Conservation (phyloP, 192 early-diverging fungal genomes). For the Dissophora globulifera region DNA sequence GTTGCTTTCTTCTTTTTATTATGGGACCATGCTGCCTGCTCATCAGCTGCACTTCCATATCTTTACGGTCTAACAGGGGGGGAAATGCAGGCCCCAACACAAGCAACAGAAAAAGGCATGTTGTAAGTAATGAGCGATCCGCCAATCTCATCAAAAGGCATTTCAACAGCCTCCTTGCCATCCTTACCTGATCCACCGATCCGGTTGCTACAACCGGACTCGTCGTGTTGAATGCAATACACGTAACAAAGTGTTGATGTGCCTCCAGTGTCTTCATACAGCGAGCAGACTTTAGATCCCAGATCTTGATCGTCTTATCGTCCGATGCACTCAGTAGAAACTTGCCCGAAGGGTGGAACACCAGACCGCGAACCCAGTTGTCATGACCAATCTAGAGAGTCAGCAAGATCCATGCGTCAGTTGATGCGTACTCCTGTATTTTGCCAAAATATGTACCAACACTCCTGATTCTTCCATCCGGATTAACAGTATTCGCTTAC, state of each 20-base stretch:
- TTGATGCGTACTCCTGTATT: no score
- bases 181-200: slow-evolving; percentile 77
- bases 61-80: slow-evolving; percentile 19
- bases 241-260: slow-evolving; percentile 90
- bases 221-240: slow-evolving; percentile 75
- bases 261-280: slow-evolving; percentile 87
- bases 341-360: slow-evolving; percentile 86
- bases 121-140: no score
- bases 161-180: no score
- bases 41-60: slow-evolving; percentile 51
- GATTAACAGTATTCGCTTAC: slow-evolving; percentile 55
- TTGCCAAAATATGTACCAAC: no score
- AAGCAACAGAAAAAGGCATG: neutral
- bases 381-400: slow-evolving; percentile 82
- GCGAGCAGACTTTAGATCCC: slow-evolving; percentile 88
- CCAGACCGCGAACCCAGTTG: slow-evolving; percentile 91
- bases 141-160: no score
- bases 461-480: neutral
- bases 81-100: no score
- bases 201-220: slow-evolving; percentile 86
- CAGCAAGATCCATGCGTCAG: no score
- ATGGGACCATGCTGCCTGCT: neutral
- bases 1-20: slow-evolving; percentile 3
- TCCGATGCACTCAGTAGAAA: slow-evolving; percentile 86
- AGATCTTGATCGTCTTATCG: slow-evolving; percentile 90